Evolutionary conservation across 345 rosid genomes (phyloP).

Genomic region (Aquilaria yunnanensis): DNA sequence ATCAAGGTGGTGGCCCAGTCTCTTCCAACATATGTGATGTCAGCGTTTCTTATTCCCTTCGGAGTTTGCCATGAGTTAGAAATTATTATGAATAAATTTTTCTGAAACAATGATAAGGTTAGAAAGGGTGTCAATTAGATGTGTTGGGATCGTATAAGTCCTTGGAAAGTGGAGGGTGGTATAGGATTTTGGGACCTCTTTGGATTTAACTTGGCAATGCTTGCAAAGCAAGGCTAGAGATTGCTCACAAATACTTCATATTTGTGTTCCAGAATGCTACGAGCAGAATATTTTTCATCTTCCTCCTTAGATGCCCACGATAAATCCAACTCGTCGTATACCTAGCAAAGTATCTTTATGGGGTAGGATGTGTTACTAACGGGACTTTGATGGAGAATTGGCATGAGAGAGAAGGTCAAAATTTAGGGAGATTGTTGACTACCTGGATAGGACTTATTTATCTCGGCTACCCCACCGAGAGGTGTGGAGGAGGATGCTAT

Average conservation of each 20-base stretch:
- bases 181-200: background rate
- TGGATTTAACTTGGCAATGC: background rate
- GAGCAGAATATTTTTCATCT: background rate
- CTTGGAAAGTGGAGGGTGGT: too few species aligned
- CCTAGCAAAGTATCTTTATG: too few species aligned
- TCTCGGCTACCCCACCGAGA: background rate
- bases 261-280: background rate
- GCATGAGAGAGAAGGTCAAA: too few species aligned
- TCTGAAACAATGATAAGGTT: too few species aligned
- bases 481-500: too few species aligned
- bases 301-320: too few species aligned
- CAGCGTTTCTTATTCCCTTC: background rate
- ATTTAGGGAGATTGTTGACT: background rate
- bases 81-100: too few species aligned
- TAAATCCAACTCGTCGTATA: too few species aligned
- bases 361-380: background rate
- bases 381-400: too few species aligned
- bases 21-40: background rate
- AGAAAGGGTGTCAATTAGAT: too few species aligned
- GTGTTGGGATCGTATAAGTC: too few species aligned
- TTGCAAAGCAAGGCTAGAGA: background rate
- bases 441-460: background rate
- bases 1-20: background rate
- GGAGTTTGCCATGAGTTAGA: too few species aligned
- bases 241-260: background rate